phyloP scores from a whole-genome alignment of 306 rosid species.

The Prosopis cineraria region DNA sequence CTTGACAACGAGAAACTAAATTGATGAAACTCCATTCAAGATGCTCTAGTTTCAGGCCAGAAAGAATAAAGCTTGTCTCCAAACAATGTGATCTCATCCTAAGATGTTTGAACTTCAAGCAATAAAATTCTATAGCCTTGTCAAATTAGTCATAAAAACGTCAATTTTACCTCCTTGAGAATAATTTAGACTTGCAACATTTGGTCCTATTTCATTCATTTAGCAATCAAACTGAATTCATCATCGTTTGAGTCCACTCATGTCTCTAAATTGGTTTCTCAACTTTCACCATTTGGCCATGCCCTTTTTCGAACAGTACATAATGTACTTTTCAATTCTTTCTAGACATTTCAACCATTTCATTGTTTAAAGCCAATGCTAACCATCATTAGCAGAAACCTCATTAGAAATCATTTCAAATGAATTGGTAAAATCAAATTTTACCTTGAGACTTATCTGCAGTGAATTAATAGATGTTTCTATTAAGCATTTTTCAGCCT shows the following conservation, averaged over 20 bases:
- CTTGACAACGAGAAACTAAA: conserved; percentile 2
- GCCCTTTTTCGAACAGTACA: neutral
- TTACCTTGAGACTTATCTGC: conserved; percentile 94
- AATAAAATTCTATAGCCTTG: neutral
- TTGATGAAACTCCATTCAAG: conserved; percentile 15
- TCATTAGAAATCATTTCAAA: conserved; percentile 28
- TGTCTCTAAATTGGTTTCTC: neutral
- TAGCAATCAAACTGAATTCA: neutral
- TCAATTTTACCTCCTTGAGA: neutral
- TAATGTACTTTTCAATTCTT: neutral
- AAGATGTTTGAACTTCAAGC: neutral
- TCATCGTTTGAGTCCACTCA: neutral
- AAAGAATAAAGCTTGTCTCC: conserved; percentile 11
- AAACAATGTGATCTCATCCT: neutral
- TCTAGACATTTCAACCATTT: neutral
- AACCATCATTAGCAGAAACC: conserved; percentile 9
- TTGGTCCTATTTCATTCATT: neutral
- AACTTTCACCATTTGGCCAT: neutral
- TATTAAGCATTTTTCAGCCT: conserved; percentile 90
- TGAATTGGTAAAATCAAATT: conserved; percentile 1
- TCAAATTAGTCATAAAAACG: neutral
- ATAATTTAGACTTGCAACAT: neutral
- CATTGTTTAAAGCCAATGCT: neutral
- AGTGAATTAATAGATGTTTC: conserved; percentile 97
- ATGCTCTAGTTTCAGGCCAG: neutral